Evolutionary conservation across 202 grass and related monocot genomes (phyloP).

Genomic region (Musa balbisiana): DNA sequence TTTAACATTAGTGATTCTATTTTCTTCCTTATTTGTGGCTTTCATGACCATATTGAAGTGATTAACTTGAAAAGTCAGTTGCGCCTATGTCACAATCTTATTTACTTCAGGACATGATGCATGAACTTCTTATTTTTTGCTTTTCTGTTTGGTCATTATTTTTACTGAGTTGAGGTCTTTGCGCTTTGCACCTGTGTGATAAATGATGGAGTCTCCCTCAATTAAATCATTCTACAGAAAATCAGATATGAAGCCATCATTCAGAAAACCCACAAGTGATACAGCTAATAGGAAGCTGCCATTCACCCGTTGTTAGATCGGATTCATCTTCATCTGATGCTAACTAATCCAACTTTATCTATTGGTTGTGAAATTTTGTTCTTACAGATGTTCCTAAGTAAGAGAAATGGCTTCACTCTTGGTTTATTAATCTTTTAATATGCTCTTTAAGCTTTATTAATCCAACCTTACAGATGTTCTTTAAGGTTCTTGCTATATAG

Average conservation of each 20-base stretch:
- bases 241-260: constrained; percentile 17
- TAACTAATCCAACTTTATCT: constrained; percentile 22
- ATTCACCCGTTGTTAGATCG: constrained; percentile 13
- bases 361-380: background rate
- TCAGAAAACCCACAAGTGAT: constrained; percentile 35
- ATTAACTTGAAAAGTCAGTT: no score
- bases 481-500: no score
- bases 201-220: constrained; percentile 27
- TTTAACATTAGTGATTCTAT: no score
- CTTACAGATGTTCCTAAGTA: no score
- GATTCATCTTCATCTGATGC: constrained; percentile 33
- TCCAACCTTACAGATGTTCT: no score
- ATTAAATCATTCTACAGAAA: constrained; percentile 14
- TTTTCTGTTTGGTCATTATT: background rate
- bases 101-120: no score
- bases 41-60: no score
- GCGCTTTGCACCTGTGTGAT: background rate
- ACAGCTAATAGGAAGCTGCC: constrained; percentile 25
- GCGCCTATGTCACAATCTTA: no score
- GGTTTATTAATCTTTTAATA: no score
- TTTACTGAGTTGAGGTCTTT: background rate
- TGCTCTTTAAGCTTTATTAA: no score
- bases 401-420: no score
- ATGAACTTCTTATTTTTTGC: background rate
- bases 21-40: no score